phyloP scores from a whole-genome alignment of 345 rosid species.

The Acer negundo region DNA sequence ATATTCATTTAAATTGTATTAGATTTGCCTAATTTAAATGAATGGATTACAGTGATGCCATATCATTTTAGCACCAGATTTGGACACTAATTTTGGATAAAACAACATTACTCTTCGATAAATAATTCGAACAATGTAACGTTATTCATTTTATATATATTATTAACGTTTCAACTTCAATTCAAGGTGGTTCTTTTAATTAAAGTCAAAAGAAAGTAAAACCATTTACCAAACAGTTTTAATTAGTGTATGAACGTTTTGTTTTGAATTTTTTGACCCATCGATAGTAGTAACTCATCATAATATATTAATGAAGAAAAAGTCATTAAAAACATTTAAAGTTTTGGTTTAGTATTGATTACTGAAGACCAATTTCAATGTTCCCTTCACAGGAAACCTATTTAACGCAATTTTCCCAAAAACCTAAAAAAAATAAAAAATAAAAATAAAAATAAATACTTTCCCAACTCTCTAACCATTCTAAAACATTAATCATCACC shows the following conservation, averaged over 20 bases:
- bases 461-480: not conserved
- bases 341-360: not conserved
- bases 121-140: no score
- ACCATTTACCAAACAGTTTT: not conserved
- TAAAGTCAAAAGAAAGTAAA: not conserved
- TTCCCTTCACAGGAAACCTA: constrained; percentile 11
- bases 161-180: not conserved
- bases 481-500: not conserved
- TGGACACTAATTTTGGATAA: no score
- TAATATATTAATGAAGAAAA: not conserved
- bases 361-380: not conserved
- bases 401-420: constrained; percentile 1
- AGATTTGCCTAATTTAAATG: no score
- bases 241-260: not conserved
- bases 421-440: no score
- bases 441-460: not conserved
- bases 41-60: no score
- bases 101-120: no score
- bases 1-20: no score
- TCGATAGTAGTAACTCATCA: not conserved
- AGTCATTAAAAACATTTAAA: constrained; percentile 4
- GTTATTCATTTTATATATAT: no score
- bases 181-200: not conserved
- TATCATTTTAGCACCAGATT: no score
- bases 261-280: not conserved